Conservation (phyloP, 768 basidiomycete species). For the Clavulina sp. region DNA sequence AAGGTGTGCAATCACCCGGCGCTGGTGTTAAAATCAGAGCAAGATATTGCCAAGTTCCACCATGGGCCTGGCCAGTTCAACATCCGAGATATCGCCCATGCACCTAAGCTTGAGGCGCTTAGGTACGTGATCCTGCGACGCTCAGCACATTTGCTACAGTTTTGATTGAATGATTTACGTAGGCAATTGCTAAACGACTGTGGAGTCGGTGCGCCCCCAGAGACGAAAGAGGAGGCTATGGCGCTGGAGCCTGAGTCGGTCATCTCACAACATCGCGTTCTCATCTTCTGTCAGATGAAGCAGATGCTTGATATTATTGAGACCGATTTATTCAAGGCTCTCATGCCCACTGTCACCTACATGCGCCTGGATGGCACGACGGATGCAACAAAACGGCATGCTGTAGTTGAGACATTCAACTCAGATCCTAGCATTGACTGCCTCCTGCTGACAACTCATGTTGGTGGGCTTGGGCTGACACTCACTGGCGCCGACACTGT, state of each 20-base stretch:
- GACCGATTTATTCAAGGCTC: constrained; percentile 70
- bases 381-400: constrained; percentile 86
- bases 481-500: constrained; percentile 97
- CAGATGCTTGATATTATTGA: constrained; percentile 98
- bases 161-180: not conserved
- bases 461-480: constrained; percentile 89
- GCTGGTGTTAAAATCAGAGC: constrained; percentile 63
- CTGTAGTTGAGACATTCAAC: constrained; percentile 96
- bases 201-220: constrained; percentile 49
- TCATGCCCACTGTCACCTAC: constrained; percentile 93
- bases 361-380: constrained; percentile 94
- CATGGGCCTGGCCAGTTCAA: constrained; percentile 19
- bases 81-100: constrained; percentile 70
- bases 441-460: constrained; percentile 85
- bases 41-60: constrained; percentile 40
- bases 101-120: constrained; percentile 84
- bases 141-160: not conserved
- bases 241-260: constrained; percentile 28
- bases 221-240: constrained; percentile 49
- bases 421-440: constrained; percentile 95
- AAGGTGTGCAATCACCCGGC: constrained; percentile 97
- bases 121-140: constrained; percentile 33
- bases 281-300: constrained; percentile 99
- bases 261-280: constrained; percentile 90
- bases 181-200: constrained; percentile 92